Conservation (phyloP, 495 filamentous ascomycete genomes). For the Halenospora varia region DNA sequence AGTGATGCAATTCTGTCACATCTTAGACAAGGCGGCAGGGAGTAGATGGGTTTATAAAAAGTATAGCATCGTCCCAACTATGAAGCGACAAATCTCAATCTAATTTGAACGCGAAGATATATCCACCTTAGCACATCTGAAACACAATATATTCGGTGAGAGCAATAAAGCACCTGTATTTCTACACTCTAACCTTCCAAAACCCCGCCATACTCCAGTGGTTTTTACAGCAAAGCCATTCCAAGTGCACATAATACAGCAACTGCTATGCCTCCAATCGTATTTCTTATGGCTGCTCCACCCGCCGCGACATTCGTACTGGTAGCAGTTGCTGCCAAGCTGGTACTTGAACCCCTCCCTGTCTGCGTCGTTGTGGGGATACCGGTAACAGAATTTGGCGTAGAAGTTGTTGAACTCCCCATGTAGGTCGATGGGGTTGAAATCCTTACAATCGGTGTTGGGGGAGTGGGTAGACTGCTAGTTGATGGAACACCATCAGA, state of each 20-base stretch:
- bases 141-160: background rate
- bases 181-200: background rate
- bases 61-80: background rate
- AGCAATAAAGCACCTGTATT: background rate
- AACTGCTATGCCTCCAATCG: background rate
- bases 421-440: background rate
- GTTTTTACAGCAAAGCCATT: background rate
- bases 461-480: background rate
- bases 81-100: background rate
- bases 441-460: background rate
- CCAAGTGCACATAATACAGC: background rate
- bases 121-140: background rate
- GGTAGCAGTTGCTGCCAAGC: background rate
- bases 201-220: background rate
- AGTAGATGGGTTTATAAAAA: background rate
- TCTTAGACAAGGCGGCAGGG: background rate
- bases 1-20: background rate
- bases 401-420: background rate
- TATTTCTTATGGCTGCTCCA: background rate
- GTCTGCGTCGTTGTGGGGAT: background rate
- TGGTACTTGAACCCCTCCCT: background rate
- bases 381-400: background rate
- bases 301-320: background rate
- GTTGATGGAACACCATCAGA: background rate
- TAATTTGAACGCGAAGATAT: background rate